Evolutionary conservation across 2,329 filamentous ascomycete species (phyloP), one percentile per base, ranked within the genome.

Genomic region (Ascochyta pisi): DNA sequence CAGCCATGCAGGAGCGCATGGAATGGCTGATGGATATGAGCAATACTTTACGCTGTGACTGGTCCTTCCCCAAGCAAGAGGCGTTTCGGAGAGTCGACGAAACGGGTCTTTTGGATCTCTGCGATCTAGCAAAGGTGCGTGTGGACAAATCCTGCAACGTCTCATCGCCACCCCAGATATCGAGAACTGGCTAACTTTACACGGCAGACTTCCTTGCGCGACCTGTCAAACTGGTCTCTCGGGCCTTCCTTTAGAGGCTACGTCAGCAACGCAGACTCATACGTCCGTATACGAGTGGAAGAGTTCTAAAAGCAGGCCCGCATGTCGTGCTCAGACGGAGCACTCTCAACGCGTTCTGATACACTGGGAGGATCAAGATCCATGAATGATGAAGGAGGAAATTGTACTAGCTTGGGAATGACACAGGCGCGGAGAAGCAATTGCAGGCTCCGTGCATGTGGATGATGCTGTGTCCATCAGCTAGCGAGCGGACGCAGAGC

Each of bases 21-120:
- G 61, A 65, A 42, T 68, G 63, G 59, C 46, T 68, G 16, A 54
- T 66, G 59, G 66, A 68, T 22, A 62, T 67, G 61, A 58, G 59
- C 26, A 45, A 58, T 1, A 61, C 39, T 6, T 39, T 64, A 19
- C 56, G 54, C 13, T 68, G 66, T 16, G 63, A 66, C 16, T 68
- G 66, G 66, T 48, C 43, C 0, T 65, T 60, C 15, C 15, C 53
- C 5, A 45, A 24, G 2, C 43, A 56, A 16, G 60, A 67, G 34
- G 58, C 64, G 6, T 38, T 64, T 0, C 16, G 33, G 2, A 54
- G 27, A 22, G 24, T 50, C 24, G 53, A 63, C 3, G 54, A 63
- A 15, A 67, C 64, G 2, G 60, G 63, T 0, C 37, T 58, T 3
- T 3, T 60, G 5, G 66, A 68, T 35, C 15, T 67, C 9, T 64